Base-by-base conservation (phyloP, 1,284 basidiomycete genomes). In the Pseudozyma pruni region DNA sequence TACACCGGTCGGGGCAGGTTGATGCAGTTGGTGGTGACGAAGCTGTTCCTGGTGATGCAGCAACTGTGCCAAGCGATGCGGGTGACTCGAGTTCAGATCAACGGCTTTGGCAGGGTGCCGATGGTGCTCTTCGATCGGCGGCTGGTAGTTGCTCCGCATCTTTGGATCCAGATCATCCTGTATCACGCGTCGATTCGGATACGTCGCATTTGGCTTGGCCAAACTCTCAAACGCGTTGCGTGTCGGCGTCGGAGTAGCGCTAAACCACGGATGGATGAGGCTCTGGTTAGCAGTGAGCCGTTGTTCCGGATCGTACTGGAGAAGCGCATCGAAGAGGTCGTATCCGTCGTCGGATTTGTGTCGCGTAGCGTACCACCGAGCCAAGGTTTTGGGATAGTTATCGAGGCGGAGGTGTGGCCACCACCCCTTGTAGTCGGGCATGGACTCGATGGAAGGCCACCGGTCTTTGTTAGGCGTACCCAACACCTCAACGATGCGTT, bases 401-500 rank as follows among this genome's bases (percentile, higher is more conserved):
- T 77, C 71, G 40, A 74, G 58, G 2, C 60, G 32, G 10, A 71
- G 46, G 42, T 67, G 59, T 34, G 54, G 33, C 34, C 51, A 86
- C 89, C 77, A 81, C 88, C 89, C 85, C 85, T 80, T 94, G 91
- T 37, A 97, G 86, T 20, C 90, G 85, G 70, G 89, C 89, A 87
- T 96, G 89, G 75, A 89, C 91, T 67, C 86, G n/a, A 98, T 86
- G 8, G 89, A 89, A 0, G 92, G 91, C 94, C 95, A 98, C 13
- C 91, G 88, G 50, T 89, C 87, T 72, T 91, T 92, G 89, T 81
- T 75, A 19, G 95, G 92, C 0, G 91, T 92, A 1, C 96, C 96
- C 11, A 98, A 84, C 0, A 98, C 90, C 71, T 98, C 96, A 61
- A 97, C 91, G 38, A 99, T 97, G 84, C 93, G 94, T 31, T 91